These are phyloP conservation scores for Camelina hispida DNA, from an alignment of 345 rosid genomes.

Conservation along the genomic window DNA sequence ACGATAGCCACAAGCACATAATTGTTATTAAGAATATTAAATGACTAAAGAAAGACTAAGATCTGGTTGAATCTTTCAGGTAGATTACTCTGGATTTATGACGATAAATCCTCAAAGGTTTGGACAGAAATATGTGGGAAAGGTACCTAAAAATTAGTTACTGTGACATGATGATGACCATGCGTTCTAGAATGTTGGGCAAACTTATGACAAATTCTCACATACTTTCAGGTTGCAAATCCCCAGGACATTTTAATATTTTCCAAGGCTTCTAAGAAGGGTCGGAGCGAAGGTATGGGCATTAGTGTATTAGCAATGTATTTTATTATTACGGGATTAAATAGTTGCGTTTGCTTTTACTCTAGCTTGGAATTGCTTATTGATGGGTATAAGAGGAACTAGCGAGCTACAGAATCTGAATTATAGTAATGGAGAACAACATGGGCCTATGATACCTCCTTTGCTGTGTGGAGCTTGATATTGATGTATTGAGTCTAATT, in stretches of 20 bases:
- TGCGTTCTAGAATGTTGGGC: conserved; percentile 27
- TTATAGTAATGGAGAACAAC: neutral
- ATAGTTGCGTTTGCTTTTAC: conserved; percentile 9
- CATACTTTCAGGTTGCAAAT: conserved; percentile 79
- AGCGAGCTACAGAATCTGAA: neutral
- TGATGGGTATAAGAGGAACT: neutral
- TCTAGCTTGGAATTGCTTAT: conserved; percentile 22
- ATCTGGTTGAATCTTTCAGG: conserved; percentile 53
- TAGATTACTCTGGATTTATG: conserved; percentile 98
- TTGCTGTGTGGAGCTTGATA: conserved; percentile 13
- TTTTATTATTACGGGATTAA: neutral
- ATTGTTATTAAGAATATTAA: conserved; percentile 11
- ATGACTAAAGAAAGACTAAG: conserved; percentile 27
- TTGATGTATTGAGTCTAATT: conserved; percentile 4
- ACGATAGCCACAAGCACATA: conserved; percentile 7
- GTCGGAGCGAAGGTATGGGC: conserved; percentile 59
- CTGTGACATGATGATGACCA: conserved; percentile 9
- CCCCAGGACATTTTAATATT: conserved; percentile 98
- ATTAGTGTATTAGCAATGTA: neutral
- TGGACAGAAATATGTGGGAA: conserved; percentile 99
- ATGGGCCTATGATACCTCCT: neutral
- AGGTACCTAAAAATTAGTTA: conserved; percentile 57
- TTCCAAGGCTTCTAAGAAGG: conserved; percentile 81
- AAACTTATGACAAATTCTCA: conserved; percentile 21
- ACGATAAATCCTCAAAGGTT: conserved; percentile 98